Evolutionary conservation across 169 alveolate genomes (phyloP), one percentile per base, ranked within the genome.

Genomic region (Babesia ovis): DNA sequence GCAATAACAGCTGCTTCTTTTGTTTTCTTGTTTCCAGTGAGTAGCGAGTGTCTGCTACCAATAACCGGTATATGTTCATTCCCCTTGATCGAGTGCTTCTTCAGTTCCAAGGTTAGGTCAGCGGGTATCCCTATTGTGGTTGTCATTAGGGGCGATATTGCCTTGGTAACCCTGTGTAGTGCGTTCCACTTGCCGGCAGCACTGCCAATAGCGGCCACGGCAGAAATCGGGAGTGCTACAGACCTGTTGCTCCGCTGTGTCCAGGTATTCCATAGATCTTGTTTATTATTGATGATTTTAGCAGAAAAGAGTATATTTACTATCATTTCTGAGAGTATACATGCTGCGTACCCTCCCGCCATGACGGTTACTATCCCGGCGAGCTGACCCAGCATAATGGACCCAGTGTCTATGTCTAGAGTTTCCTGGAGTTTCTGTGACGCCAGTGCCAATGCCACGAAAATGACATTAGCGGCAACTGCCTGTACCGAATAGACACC

Each of bases 341-440:
- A 77, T 18, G 86, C 71, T 4, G 64, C 35, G 55, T 42, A 66
- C 0, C 86, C 73, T 31, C 86, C 86, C 6, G 71, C 27, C 22
- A 82, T 68, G 9, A 77, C 86, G 16, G 86, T 77, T 5, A 77
- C n/a, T 29, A 77, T 4, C 46, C 86, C 86, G 2, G 81, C 18
- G 6, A 77, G 20, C 51, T 43, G 61, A 25, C 86, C 86, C 20
- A 51, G n/a, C 14, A 77, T n/a, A n/a, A 77, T 23, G 9, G 79
- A 43, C 8, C 56, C 32, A 12, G 86, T 77, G 53, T 77, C 86
- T 11, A 77, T 64, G 25, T 48, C 68, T 14, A 77, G 55, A 2
- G 56, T 31, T 55, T 64, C 59, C 35, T 77, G 86, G 3, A 77
- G 20, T 66, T 37, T 27, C 75, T 77, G 86, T 12, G 86, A 46